Evolutionary conservation across 2,329 filamentous ascomycete genomes (phyloP).

Genomic region (Dactylellina parvicollis): DNA sequence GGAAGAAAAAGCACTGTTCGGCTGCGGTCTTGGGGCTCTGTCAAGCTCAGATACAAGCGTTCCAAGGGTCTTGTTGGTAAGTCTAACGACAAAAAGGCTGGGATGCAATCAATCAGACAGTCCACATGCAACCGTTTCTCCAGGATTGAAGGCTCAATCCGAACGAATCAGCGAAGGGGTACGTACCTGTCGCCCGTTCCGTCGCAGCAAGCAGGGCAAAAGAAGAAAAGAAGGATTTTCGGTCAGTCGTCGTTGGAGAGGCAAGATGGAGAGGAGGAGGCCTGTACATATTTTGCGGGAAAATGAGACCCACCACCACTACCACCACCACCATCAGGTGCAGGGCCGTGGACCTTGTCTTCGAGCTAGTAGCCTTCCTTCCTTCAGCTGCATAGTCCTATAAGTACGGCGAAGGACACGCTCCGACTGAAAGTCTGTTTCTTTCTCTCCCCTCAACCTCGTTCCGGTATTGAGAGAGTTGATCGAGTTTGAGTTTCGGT

Average conservation of each 20-base stretch:
- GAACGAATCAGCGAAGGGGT: conserved; percentile 29
- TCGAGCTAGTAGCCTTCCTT: background rate
- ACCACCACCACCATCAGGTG: background rate
- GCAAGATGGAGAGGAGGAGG: too few species aligned
- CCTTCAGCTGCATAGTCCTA: conserved; percentile 2
- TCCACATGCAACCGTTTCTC: conserved; percentile 49
- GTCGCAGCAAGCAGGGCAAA: background rate
- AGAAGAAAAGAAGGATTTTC: conserved; percentile 23
- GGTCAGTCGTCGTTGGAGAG: too few species aligned
- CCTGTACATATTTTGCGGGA: too few species aligned
- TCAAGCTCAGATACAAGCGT: background rate
- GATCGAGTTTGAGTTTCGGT: background rate
- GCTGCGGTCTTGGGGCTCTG: conserved; percentile 1
- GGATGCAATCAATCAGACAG: background rate
- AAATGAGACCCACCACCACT: conserved; percentile 10
- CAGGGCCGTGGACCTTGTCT: background rate
- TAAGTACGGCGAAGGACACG: conserved; percentile 14
- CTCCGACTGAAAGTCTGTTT: too few species aligned
- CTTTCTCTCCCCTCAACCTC: conserved; percentile 15
- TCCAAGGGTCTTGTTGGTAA: background rate
- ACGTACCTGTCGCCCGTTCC: conserved; percentile 25
- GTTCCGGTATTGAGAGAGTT: conserved; percentile 21
- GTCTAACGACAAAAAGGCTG: background rate
- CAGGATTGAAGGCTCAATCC: conserved; percentile 4
- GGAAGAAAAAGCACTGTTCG: background rate